Evolutionary conservation across 2,329 filamentous ascomycete species (phyloP).

Genomic region (Celoporthe dispersa): DNA sequence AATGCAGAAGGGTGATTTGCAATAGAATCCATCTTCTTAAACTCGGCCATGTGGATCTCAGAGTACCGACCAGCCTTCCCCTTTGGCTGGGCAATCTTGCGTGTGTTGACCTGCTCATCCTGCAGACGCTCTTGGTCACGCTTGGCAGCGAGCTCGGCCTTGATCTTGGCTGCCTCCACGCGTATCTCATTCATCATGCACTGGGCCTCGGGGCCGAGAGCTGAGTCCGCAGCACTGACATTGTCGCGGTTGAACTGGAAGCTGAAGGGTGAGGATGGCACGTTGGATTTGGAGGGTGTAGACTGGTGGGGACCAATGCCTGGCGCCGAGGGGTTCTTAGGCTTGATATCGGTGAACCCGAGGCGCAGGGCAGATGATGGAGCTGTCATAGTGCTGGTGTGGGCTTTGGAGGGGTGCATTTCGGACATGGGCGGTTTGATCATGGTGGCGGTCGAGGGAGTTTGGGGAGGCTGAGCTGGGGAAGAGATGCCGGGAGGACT

Average conservation of each 20-base stretch:
- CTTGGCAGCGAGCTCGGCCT: constrained; percentile 67
- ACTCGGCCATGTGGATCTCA: constrained; percentile 82
- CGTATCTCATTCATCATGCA: constrained; percentile 70
- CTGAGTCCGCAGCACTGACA: constrained; percentile 43
- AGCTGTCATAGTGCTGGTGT: constrained; percentile 70
- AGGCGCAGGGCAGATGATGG: constrained; percentile 80
- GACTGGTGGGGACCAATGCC: constrained; percentile 47
- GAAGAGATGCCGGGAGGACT: constrained; percentile 42
- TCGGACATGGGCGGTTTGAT: constrained; percentile 75
- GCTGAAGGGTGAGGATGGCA: constrained; percentile 65
- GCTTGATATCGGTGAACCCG: constrained; percentile 78
- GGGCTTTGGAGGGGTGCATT: constrained; percentile 89
- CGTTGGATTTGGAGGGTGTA: constrained; percentile 66
- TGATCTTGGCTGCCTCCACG: constrained; percentile 72
- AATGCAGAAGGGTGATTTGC: constrained; percentile 82
- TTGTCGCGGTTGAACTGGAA: constrained; percentile 63
- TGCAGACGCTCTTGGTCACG: constrained; percentile 59
- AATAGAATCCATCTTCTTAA: constrained; percentile 98
- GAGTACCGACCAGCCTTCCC: constrained; percentile 81
- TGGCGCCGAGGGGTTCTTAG: constrained; percentile 50
- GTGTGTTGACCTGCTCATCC: constrained; percentile 50
- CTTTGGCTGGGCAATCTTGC: constrained; percentile 81
- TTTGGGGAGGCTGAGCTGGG: constrained; percentile 45
- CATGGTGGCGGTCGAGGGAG: constrained; percentile 68
- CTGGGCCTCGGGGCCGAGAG: constrained; percentile 65